These are phyloP conservation scores for Tetratostichococcus sp. DNA, from an alignment of 139 green algal genomes.

Conservation along the genomic window DNA sequence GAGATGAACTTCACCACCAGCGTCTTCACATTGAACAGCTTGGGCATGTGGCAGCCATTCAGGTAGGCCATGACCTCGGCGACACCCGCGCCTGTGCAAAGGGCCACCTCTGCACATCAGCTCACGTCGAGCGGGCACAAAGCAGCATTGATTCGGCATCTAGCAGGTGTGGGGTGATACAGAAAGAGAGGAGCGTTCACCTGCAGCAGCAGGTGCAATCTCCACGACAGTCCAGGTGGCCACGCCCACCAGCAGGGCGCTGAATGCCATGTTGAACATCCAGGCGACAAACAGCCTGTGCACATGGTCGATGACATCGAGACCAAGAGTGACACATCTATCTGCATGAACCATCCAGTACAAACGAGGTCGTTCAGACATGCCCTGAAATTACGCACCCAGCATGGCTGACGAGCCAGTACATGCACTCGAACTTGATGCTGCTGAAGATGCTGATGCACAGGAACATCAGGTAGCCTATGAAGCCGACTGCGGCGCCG, in stretches of 20 bases:
- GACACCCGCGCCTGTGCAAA: slow-evolving; percentile 46
- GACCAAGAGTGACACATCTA: too few species aligned
- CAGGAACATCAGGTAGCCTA: slow-evolving; percentile 67
- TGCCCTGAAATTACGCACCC: background rate
- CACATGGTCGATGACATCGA: too few species aligned
- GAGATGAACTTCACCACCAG: slow-evolving; percentile 79
- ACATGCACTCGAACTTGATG: slow-evolving; percentile 65
- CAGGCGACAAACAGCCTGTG: slow-evolving; percentile 49
- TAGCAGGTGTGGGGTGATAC: background rate
- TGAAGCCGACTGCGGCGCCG: slow-evolving; percentile 60
- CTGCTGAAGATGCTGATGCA: slow-evolving; percentile 56
- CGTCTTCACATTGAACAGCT: slow-evolving; percentile 83
- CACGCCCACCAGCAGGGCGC: slow-evolving; percentile 54
- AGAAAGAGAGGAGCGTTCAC: background rate
- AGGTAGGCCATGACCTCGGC: slow-evolving; percentile 88
- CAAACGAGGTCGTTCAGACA: background rate
- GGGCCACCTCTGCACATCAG: too few species aligned
- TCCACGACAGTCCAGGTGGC: slow-evolving; percentile 67
- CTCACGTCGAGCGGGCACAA: too few species aligned
- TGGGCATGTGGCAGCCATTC: slow-evolving; percentile 74
- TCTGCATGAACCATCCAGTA: too few species aligned
- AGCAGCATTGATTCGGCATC: too few species aligned
- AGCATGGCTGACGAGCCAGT: slow-evolving; percentile 26
- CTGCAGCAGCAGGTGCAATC: slow-evolving; percentile 60
- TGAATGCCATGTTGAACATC: slow-evolving; percentile 75